A percentile compares a stretch with the other conserved stretches of the same genome.
Conservation (phyloP, 495 filamentous ascomycete genomes). For the Penicillium macrosclerotiorum region DNA sequence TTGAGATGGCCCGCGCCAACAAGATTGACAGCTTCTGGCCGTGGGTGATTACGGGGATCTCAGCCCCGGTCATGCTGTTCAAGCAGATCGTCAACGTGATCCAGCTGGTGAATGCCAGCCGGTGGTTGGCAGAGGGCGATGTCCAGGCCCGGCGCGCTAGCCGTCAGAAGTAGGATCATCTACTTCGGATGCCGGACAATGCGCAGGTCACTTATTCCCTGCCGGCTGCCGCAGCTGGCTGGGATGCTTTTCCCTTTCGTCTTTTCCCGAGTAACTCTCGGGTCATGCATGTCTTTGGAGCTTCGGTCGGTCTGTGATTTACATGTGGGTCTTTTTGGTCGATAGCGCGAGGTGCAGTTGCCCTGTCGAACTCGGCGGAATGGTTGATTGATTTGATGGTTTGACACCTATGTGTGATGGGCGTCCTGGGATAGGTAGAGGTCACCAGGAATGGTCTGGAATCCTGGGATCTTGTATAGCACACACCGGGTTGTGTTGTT, state of each 20-base stretch:
- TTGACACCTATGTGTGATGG: conserved; percentile 17
- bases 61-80: conserved; percentile 77
- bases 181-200: background rate
- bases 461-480: conserved; percentile 22
- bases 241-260: conserved; percentile 7
- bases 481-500: conserved; percentile 25
- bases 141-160: conserved; percentile 27
- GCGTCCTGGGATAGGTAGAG: conserved; percentile 18
- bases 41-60: conserved; percentile 82
- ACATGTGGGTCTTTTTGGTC: conserved; percentile 9
- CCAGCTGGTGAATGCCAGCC: conserved; percentile 89
- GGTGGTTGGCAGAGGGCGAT: conserved; percentile 90
- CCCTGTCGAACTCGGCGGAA: conserved; percentile 13
- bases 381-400: conserved; percentile 19
- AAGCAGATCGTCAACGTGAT: conserved; percentile 96
- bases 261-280: conserved; percentile 13
- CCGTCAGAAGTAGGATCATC: conserved; percentile 36
- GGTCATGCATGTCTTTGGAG: conserved; percentile 42
- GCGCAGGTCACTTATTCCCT: background rate
- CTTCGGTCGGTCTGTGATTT: conserved; percentile 37
- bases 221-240: background rate
- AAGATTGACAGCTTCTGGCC: conserved; percentile 85
- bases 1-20: conserved; percentile 88
- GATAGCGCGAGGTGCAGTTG: conserved; percentile 12
- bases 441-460: conserved; percentile 14